Base-by-base conservation (phyloP, 169 alveolate genomes). In the Babesia gibsoni region DNA sequence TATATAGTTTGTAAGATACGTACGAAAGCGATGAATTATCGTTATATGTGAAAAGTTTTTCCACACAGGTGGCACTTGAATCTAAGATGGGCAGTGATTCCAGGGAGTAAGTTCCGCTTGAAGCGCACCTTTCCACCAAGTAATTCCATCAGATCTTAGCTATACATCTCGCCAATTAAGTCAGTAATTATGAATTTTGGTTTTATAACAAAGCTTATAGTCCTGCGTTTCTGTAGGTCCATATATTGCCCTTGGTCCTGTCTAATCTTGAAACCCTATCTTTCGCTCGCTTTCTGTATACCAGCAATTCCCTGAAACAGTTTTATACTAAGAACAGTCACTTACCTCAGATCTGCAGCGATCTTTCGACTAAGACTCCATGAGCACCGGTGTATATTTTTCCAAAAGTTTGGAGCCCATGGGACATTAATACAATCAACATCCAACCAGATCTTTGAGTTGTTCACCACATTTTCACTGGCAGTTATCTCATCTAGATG, bases 361-460 rank as follows among this genome's bases (percentile, higher is more conserved):
- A 91, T 88, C 70, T 89, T 94, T 32, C 93, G 72, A 57, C 73
- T 83, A 41, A 84, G 37, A 14, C 84, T 77, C 95, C 95, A 91
- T 39, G 69, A 79, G 7, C 84, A 72, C 42, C 72, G 89, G 4
- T 91, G 56, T 57, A 84, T 72, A 10, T 82, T 56, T 23, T 82
- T 84, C 3, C 70, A 84, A 59, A 83, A 68, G 27, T 89, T 75
- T 16, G 88, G 90, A 50, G 89, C 80, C 87, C 92, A 89, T 29
- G 93, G 89, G 57, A 89, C 88, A 65, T 91, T 93, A 41, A 91
- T 91, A 3, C 88, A 93, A 91, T 91, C 95, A 69, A 91, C 92
- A 77, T 91, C 95, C 43, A 91, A 46, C 91, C 93, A 91, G 48
- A 64, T 73, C 33, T 68, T 74, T 53, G 69, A 45, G 50, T 45